Evolutionary conservation across 441 rosid species (phyloP), one percentile per base, ranked within the genome.

Genomic region (Hura crepitans): DNA sequence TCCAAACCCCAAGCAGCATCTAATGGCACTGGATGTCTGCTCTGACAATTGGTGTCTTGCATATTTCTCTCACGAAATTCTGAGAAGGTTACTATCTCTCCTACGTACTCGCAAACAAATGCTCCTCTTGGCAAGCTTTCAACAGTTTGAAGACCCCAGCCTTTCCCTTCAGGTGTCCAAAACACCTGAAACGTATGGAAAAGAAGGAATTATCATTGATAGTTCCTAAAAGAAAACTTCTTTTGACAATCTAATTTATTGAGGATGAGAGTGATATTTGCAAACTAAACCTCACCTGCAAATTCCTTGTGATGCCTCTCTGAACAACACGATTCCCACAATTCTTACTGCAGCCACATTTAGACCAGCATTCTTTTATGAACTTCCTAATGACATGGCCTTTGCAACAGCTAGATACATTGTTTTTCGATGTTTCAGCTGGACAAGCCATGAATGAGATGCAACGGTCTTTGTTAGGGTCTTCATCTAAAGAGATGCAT

Each of bases 241-340:
- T 18, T 55, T n/a, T 8, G 25, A 55, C 33, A 55, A 25, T 23
- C 18, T 25, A 28, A 31, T 30, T 31, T 58, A 31, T 42, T 6
- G 39, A 58, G 42, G 42, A 58, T 20, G 22, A 58, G 9, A 15
- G 30, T 35, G 39, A 35, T 8, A 35, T 1, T 0, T 4, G 39
- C 39, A 30, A 6, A 10, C 31, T 15, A 17, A 11, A 58, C 6
- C 37, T 59, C 11, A 66, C 70, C 61, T 66, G 70, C 50, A 66
- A 66, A 39, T 33, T 60, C 35, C 43, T 28, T 15, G 23, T 58
- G 33, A 73, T 73, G 18, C 77, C 77, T 18, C 71, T 33, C 62
- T 73, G 77, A 13, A 73, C 77, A 42, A 73, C 68, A 25, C 77
- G 67, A 60, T 73, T 73, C 6, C 77, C 72, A 50, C 72, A 73